A percentile compares a stretch with the other conserved stretches of the same genome.
Evolutionary conservation across 345 rosid genomes (phyloP).

Genomic region (Acer yangbiense): DNA sequence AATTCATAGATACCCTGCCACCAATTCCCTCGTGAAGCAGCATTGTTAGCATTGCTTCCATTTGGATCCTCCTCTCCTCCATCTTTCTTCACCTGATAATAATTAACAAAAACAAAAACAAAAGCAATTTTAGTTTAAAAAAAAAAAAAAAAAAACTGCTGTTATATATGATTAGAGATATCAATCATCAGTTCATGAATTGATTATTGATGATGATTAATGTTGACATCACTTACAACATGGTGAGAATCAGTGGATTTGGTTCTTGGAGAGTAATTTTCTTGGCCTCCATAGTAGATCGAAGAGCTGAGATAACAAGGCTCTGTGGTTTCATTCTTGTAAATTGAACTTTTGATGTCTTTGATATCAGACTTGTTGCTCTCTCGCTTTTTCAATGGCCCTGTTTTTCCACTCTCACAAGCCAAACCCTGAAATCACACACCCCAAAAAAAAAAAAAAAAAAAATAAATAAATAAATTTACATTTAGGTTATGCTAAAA

Average conservation of each 20-base stretch:
- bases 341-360: conserved; percentile 36
- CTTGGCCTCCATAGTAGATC: conserved; percentile 95
- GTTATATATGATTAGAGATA: too few species aligned
- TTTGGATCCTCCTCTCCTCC: conserved; percentile 51
- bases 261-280: conserved; percentile 67
- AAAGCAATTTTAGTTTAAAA: too few species aligned
- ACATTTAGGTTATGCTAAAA: too few species aligned
- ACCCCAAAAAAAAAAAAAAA: neutral
- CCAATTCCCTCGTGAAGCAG: conserved; percentile 94
- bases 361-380: conserved; percentile 22
- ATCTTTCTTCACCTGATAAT: conserved; percentile 59
- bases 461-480: neutral
- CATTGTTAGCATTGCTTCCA: conserved; percentile 45
- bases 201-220: neutral
- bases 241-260: conserved; percentile 41
- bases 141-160: too few species aligned
- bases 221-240: conserved; percentile 25
- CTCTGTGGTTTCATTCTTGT: conserved; percentile 58
- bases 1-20: conserved; percentile 68
- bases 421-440: conserved; percentile 32
- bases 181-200: too few species aligned
- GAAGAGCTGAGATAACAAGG: conserved; percentile 86
- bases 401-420: conserved; percentile 23
- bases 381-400: conserved; percentile 38
- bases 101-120: conserved; percentile 4